A percentile compares a stretch with the other conserved stretches of the same genome.
phyloP scores from a whole-genome alignment of 2,329 filamentous ascomycete species.

The Parasarocladium wereldwijsianum region DNA sequence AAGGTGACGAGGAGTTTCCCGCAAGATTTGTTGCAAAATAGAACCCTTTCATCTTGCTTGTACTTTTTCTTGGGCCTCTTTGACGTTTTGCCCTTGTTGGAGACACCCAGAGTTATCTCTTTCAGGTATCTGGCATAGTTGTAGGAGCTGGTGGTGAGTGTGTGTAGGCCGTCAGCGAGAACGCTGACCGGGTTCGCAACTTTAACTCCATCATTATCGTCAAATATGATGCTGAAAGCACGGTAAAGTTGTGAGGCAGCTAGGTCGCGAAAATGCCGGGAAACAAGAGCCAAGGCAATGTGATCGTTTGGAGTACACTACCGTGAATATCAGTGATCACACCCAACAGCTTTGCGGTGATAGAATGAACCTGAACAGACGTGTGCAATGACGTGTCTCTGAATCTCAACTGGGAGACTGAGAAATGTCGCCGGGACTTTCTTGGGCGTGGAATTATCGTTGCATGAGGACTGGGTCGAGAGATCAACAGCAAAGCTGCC shows the following conservation, averaged over 20 bases:
- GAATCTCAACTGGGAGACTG: background rate
- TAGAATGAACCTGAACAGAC: background rate
- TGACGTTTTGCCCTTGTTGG: slow-evolving; percentile 34
- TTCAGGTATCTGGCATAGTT: slow-evolving; percentile 44
- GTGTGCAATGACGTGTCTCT: background rate
- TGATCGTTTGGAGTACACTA: slow-evolving; percentile 38
- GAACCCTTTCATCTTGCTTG: too few relatives aligned
- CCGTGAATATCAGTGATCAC: background rate
- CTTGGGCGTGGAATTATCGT: too few relatives aligned
- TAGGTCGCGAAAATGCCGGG: slow-evolving; percentile 39
- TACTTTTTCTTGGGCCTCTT: too few relatives aligned
- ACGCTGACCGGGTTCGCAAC: slow-evolving; percentile 40
- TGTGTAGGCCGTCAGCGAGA: slow-evolving; percentile 43
- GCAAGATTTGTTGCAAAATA: slow-evolving; percentile 38
- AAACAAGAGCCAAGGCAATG: slow-evolving; percentile 43
- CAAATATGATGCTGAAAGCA: slow-evolving; percentile 44
- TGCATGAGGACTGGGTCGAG: too few relatives aligned
- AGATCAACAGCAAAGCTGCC: too few relatives aligned
- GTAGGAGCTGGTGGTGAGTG: slow-evolving; percentile 48
- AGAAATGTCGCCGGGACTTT: too few relatives aligned
- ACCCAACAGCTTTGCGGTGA: background rate
- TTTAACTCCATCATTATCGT: slow-evolving; percentile 38
- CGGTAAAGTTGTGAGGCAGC: slow-evolving; percentile 45
- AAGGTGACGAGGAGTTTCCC: slow-evolving; percentile 52
- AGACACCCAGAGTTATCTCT: slow-evolving; percentile 36